These are phyloP conservation scores for Silene coronaria DNA, from an alignment of 179 eudicot genomes.

Conservation along the genomic window DNA sequence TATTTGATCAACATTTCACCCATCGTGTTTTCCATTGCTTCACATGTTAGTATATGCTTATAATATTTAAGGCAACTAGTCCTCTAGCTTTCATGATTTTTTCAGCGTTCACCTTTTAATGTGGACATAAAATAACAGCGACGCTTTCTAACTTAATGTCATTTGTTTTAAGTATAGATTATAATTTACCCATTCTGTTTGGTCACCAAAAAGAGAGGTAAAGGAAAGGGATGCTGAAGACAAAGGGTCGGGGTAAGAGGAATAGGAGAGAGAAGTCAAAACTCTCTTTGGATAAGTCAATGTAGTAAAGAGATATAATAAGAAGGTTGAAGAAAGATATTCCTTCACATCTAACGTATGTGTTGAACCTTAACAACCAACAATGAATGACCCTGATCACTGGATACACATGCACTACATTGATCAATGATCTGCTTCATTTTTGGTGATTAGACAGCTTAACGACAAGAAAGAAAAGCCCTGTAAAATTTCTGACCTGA, in stretches of 20 bases:
- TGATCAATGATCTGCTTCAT: neutral
- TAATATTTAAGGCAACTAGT: neutral
- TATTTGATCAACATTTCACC: neutral
- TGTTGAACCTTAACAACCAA: neutral
- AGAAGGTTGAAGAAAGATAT: neutral
- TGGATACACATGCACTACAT: neutral
- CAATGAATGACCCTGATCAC: neutral
- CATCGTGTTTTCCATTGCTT: neutral
- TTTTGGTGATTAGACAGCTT: too few relatives aligned
- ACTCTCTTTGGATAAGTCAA: neutral
- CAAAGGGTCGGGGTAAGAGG: neutral
- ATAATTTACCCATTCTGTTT: neutral
- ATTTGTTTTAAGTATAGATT: neutral
- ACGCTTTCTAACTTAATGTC: neutral
- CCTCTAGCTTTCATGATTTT: neutral
- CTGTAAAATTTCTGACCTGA: too few relatives aligned
- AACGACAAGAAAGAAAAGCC: too few relatives aligned
- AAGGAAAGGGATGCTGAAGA: neutral
- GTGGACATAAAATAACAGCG: neutral
- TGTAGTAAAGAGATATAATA: neutral
- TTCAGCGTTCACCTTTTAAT: neutral
- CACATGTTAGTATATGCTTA: neutral
- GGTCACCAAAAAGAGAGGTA: neutral
- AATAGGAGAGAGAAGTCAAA: neutral
- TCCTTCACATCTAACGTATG: neutral